A percentile compares a stretch with the other conserved stretches of the same genome.
Evolutionary conservation across 768 basidiomycete species (phyloP).

Genomic region (Hortiboletus flavorubellus): DNA sequence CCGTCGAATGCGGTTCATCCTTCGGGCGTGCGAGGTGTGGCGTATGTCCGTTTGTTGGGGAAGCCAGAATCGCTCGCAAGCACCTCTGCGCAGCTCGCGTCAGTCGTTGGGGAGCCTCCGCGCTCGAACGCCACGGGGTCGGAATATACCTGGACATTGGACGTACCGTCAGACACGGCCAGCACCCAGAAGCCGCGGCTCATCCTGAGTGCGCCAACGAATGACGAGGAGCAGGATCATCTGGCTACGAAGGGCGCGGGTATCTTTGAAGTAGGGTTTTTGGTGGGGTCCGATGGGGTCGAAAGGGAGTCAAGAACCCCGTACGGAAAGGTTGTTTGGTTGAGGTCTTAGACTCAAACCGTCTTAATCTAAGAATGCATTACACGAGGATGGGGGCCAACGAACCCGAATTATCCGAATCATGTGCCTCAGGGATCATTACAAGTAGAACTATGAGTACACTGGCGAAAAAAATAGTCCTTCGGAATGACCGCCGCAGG

Average conservation of each 20-base stretch:
- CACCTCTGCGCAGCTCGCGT: constrained; percentile 40
- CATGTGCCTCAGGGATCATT: not conserved
- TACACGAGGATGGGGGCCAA: too few species aligned
- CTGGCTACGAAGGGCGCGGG: constrained; percentile 31
- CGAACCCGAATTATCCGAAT: not conserved
- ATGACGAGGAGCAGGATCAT: constrained; percentile 36
- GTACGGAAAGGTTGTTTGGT: constrained; percentile 50
- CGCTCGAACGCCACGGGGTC: constrained; percentile 16
- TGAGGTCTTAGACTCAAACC: constrained; percentile 2
- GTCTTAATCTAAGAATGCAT: not conserved
- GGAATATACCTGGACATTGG: constrained; percentile 42
- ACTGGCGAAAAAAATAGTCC: not conserved
- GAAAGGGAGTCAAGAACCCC: constrained; percentile 40
- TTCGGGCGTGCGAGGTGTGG: constrained; percentile 47
- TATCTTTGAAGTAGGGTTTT: constrained; percentile 55
- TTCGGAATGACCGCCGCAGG: constrained; percentile 41
- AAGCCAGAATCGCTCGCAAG: constrained; percentile 26
- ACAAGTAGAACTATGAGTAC: too few species aligned
- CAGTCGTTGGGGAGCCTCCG: constrained; percentile 46
- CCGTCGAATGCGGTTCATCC: constrained; percentile 48
- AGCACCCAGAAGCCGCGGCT: constrained; percentile 26
- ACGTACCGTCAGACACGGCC: constrained; percentile 27
- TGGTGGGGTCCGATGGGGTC: constrained; percentile 31
- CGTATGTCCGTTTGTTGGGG: constrained; percentile 46
- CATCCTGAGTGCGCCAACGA: constrained; percentile 35